Evolutionary conservation across 306 rosid genomes (phyloP).

Genomic region (Castanea mollissima): DNA sequence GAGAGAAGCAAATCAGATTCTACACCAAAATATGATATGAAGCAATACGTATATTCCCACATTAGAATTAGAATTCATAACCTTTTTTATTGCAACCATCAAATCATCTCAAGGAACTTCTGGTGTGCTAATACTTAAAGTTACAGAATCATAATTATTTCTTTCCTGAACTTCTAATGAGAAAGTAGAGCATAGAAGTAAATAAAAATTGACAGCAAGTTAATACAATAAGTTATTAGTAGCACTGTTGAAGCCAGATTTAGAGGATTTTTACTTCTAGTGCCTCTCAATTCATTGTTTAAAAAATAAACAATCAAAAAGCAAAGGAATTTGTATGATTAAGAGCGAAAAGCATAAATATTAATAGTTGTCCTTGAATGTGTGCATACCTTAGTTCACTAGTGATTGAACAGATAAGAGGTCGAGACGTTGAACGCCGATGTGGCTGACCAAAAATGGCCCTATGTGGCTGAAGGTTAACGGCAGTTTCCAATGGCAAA

Average conservation of each 20-base stretch:
- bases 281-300: neutral
- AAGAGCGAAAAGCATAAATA: neutral
- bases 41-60: slow-evolving; percentile 7
- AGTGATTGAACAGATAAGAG: too few relatives aligned
- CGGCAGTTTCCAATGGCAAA: too few relatives aligned
- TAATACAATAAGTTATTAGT: neutral
- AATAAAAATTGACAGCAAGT: neutral
- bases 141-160: neutral
- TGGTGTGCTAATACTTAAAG: neutral
- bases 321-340: neutral
- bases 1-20: slow-evolving; percentile 31
- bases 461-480: too few relatives aligned
- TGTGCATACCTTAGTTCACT: too few relatives aligned
- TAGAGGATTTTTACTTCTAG: neutral
- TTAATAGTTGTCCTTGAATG: too few relatives aligned
- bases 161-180: neutral
- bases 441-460: too few relatives aligned
- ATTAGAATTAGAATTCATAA: neutral
- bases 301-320: neutral
- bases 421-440: too few relatives aligned
- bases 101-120: neutral
- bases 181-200: neutral
- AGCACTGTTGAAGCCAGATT: too few relatives aligned
- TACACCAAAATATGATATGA: slow-evolving; percentile 17
- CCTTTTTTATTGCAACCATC: neutral